Conservation (phyloP, 371 early-diverging fungal genomes). For the Saksenaea vasiformis region DNA sequence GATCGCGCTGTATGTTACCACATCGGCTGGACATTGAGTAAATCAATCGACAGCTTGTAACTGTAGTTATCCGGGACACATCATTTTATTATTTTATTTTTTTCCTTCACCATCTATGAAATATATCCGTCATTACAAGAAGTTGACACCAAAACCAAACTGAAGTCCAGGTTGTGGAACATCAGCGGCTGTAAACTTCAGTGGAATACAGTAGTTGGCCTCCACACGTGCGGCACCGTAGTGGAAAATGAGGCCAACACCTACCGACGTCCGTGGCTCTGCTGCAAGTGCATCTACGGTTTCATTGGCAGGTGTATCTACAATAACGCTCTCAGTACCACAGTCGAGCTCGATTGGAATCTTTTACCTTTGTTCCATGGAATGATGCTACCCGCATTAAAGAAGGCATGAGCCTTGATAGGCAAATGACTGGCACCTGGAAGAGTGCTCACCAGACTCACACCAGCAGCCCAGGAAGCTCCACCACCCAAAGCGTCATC, state of each 20-base stretch:
- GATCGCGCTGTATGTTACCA: conserved; percentile 69
- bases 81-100: neutral
- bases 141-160: conserved; percentile 86
- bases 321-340: neutral
- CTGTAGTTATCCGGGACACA: neutral
- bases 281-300: conserved; percentile 41
- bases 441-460: conserved; percentile 79
- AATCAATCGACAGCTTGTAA: neutral
- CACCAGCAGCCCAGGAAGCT: conserved; percentile 74
- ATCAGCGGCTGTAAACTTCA: conserved; percentile 62
- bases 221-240: conserved; percentile 68
- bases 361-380: conserved; percentile 47
- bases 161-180: conserved; percentile 73
- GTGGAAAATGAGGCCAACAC: conserved; percentile 81
- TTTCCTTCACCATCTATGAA: neutral
- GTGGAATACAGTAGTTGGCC: conserved; percentile 48
- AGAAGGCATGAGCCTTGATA: conserved; percentile 83
- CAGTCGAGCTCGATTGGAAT: neutral
- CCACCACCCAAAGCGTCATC: conserved; percentile 92
- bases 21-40: conserved; percentile 34
- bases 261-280: conserved; percentile 67
- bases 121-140: conserved; percentile 57
- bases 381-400: conserved; percentile 82
- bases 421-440: conserved; percentile 66
- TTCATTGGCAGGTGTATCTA: conserved; percentile 20